phyloP scores from a whole-genome alignment of 179 eudicot species.

The Nepenthes alata region DNA sequence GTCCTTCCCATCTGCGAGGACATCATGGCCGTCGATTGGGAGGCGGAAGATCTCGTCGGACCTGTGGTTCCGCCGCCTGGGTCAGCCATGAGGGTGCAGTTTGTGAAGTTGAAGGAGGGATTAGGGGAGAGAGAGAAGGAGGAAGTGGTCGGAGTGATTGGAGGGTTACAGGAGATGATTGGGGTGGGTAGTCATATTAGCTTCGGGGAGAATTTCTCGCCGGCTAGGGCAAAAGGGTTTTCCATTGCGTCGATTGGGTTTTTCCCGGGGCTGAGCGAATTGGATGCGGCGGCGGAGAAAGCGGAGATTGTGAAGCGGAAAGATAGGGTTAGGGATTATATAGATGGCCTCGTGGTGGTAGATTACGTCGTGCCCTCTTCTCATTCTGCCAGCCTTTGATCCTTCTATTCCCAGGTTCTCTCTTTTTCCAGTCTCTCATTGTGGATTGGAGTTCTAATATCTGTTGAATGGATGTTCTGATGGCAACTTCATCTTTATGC shows the following conservation, averaged over 20 bases:
- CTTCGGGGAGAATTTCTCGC: conserved; percentile 12
- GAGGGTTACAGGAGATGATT: conserved; percentile 38
- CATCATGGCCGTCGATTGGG: conserved; percentile 81
- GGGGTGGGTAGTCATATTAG: conserved; percentile 11
- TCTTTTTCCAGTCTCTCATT: too few species aligned
- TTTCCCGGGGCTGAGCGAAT: conserved; percentile 26
- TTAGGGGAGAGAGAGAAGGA: conserved; percentile 34
- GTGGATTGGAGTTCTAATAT: too few species aligned
- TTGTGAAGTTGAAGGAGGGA: conserved; percentile 60
- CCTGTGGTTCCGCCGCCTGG: conserved; percentile 28
- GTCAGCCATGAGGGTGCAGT: conserved; percentile 51
- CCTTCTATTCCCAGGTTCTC: neutral
- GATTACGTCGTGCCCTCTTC: conserved; percentile 43
- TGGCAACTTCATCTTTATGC: too few species aligned
- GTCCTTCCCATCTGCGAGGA: conserved; percentile 58
- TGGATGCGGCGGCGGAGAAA: conserved; percentile 34
- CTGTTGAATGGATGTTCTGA: too few species aligned
- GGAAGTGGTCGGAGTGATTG: conserved; percentile 37
- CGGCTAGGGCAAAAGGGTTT: conserved; percentile 14
- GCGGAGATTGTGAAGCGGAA: conserved; percentile 16
- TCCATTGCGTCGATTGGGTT: conserved; percentile 43
- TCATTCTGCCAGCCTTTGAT: conserved; percentile 44
- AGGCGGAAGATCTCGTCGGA: conserved; percentile 16
- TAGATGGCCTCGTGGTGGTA: conserved; percentile 44
- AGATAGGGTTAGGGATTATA: conserved; percentile 47